Base-by-base conservation (phyloP, 495 filamentous ascomycete species). In the Cryomyces minteri region DNA sequence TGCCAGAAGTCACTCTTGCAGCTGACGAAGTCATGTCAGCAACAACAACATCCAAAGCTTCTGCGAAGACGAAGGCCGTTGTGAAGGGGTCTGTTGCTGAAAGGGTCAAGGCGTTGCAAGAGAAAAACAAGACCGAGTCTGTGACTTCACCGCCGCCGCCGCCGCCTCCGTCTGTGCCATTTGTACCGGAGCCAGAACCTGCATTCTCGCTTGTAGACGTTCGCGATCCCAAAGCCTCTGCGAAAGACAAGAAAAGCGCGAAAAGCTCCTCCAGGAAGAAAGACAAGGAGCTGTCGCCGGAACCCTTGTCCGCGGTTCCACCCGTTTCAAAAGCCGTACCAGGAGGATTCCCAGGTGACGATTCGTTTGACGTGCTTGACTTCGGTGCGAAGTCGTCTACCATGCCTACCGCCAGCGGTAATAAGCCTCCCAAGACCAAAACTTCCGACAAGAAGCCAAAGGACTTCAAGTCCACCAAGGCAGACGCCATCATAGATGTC, bases 341-440 rank as follows among this genome's bases (percentile, higher is more conserved):
- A 31, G 62, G 62, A 32, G 61, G 57, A 5, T 65, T 65, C 43
- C 62, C 62, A 0, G 44, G 46, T 42, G 62, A 65, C 44, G 57
- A 38, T 38, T 38, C 12, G 34, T 38, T 25, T 25, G 18, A 63
- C 43, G 47, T 53, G 41, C 43, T 56, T 28, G 54, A 59, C 33
- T 36, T 58, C 12, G 50, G 51, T 25, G 18, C 2, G 18, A 25
- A 25, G 18, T 25, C 18, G 18, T 25, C 18, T 25, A 25, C 18
- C 18, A 25, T 25, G 18, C 18, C 18, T 2, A 2, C 2, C 2
- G 18, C 18, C 18, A 25, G 18, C 31, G 18, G 11, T 4, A 52
- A 52, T 43, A 47, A 51, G 45, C 39, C 47, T 4, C 25, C 36
- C 36, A 45, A 45, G 30, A 31, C 32, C 30, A 45, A 45, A 39